These are phyloP conservation scores for Diaporthe sp. DNA, from an alignment of 2,329 filamentous ascomycete genomes.

Conservation along the genomic window DNA sequence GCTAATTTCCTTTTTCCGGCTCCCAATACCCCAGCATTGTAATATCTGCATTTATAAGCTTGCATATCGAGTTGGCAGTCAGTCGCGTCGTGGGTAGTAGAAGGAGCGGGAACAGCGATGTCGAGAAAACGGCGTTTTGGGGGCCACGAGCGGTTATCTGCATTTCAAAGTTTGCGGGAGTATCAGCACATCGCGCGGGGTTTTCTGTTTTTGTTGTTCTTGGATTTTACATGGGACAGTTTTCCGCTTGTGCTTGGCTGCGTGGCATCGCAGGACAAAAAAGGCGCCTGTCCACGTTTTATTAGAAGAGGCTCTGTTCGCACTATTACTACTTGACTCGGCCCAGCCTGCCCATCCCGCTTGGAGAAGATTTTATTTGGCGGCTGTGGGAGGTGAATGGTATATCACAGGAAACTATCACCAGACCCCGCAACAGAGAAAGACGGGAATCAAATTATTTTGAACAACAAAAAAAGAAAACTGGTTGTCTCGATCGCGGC, in stretches of 20 bases:
- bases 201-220: slow-evolving; percentile 20
- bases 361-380: background rate
- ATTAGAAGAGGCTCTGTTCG: slow-evolving; percentile 22
- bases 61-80: slow-evolving; percentile 28
- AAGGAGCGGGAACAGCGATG: slow-evolving; percentile 38
- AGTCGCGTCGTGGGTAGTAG: slow-evolving; percentile 28
- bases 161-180: slow-evolving; percentile 15
- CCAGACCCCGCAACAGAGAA: slow-evolving; percentile 2
- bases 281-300: background rate
- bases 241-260: background rate
- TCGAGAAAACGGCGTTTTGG: slow-evolving; percentile 37
- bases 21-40: slow-evolving; percentile 37
- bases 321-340: background rate
- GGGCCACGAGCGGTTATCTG: background rate
- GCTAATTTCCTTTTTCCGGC: slow-evolving; percentile 5
- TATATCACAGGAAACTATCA: background rate
- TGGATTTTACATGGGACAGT: background rate
- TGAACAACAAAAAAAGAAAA: background rate
- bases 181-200: slow-evolving; percentile 10
- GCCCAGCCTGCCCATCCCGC: background rate
- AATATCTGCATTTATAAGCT: slow-evolving; percentile 28
- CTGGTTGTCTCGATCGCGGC: background rate
- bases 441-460: slow-evolving; percentile 9
- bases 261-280: slow-evolving; percentile 31
- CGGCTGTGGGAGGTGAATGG: background rate